phyloP scores from a whole-genome alignment of 768 basidiomycete genomes.

The Naganishia kalamii region DNA sequence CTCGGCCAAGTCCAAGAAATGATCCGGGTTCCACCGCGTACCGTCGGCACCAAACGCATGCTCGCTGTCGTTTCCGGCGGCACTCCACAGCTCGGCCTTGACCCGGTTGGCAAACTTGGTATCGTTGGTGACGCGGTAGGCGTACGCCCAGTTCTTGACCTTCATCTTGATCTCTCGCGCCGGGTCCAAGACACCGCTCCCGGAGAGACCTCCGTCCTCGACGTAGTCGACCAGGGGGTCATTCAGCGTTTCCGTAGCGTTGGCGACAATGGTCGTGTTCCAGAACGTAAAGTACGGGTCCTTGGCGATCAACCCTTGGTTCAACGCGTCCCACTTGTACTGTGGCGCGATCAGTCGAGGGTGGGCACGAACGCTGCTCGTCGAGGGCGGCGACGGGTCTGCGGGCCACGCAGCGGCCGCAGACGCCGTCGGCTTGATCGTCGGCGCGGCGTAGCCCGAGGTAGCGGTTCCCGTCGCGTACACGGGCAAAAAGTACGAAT shows the following conservation, averaged over 20 bases:
- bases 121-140: conserved; percentile 82
- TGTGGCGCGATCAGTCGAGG: conserved; percentile 85
- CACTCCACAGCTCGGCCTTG: conserved; percentile 77
- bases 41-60: conserved; percentile 59
- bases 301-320: conserved; percentile 60
- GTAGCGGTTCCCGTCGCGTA: conserved; percentile 75
- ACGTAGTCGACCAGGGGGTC: conserved; percentile 64
- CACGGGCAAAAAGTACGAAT: conserved; percentile 72
- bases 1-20: conserved; percentile 85
- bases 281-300: conserved; percentile 82
- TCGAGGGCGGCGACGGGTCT: conserved; percentile 67
- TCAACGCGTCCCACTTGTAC: conserved; percentile 84
- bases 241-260: conserved; percentile 61
- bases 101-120: conserved; percentile 83
- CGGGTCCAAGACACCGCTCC: conserved; percentile 83
- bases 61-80: conserved; percentile 62
- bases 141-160: conserved; percentile 88
- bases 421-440: conserved; percentile 38
- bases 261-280: conserved; percentile 84
- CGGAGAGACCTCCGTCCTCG: conserved; percentile 60
- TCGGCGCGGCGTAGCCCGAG: conserved; percentile 50
- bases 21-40: conserved; percentile 71
- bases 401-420: conserved; percentile 61
- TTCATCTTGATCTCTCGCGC: conserved; percentile 83
- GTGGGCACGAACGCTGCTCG: conserved; percentile 64